phyloP scores from a whole-genome alignment of 2,329 filamentous ascomycete genomes.

The Aspergillus ibericus region DNA sequence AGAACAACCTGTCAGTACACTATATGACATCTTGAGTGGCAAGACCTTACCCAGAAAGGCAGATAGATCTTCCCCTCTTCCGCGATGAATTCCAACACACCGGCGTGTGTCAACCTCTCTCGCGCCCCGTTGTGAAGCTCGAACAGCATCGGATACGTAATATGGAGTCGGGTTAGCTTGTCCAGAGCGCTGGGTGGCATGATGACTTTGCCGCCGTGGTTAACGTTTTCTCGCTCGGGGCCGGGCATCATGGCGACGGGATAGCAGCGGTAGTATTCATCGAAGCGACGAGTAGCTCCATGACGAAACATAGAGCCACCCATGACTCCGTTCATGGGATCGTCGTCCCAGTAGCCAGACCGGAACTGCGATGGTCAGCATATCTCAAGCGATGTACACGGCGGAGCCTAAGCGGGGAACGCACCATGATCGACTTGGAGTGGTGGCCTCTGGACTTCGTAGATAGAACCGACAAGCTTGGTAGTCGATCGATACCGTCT shows the following conservation, averaged over 20 bases:
- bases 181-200: conserved; percentile 94
- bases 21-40: neutral
- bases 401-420: conserved; percentile 5
- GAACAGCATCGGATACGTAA: conserved; percentile 96
- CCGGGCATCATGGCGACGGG: conserved; percentile 92
- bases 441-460: neutral
- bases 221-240: conserved; percentile 81
- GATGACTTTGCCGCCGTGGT: conserved; percentile 97
- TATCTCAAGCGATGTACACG: neutral
- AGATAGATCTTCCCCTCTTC: conserved; percentile 96
- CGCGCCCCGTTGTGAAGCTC: conserved; percentile 88
- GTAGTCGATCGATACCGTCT: neutral
- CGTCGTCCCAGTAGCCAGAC: conserved; percentile 54
- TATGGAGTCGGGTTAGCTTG: conserved; percentile 92
- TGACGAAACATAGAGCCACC: conserved; percentile 55
- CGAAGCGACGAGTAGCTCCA: conserved; percentile 71
- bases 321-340: conserved; percentile 54
- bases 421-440: conserved; percentile 25
- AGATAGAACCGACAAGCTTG: neutral
- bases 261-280: conserved; percentile 98
- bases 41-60: conserved; percentile 75
- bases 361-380: conserved; percentile 40
- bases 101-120: conserved; percentile 80
- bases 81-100: conserved; percentile 95
- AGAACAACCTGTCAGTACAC: conserved; percentile 6